These are phyloP conservation scores for Mycena crocata DNA, from an alignment of 768 basidiomycete species.

Conservation along the genomic window DNA sequence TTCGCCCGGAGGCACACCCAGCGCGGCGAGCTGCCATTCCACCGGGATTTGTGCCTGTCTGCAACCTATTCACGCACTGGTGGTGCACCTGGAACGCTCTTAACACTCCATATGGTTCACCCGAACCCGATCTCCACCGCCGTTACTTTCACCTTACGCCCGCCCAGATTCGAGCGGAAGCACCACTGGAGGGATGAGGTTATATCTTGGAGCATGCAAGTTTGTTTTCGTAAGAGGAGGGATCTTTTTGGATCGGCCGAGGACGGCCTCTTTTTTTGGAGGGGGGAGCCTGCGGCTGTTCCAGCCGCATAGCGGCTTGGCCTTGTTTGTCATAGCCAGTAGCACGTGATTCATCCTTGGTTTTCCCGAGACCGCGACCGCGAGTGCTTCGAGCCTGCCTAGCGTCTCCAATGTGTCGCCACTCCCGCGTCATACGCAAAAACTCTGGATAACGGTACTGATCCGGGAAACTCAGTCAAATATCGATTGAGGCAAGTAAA, in stretches of 20 bases:
- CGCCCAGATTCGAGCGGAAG: neutral
- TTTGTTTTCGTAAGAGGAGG: neutral
- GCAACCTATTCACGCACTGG: conserved; percentile 9
- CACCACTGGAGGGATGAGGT: neutral
- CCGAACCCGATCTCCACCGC: neutral
- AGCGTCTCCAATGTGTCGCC: no score
- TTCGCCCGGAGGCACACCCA: neutral
- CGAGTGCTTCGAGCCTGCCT: no score
- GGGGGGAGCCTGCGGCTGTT: neutral
- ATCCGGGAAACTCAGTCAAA: no score
- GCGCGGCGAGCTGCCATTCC: neutral
- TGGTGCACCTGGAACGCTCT: neutral
- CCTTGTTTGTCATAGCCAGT: neutral
- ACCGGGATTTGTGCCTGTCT: neutral
- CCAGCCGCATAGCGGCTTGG: neutral
- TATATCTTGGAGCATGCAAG: neutral
- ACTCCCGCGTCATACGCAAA: no score
- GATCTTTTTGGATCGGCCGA: conserved; percentile 15
- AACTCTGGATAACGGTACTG: no score
- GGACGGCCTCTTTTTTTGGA: conserved; percentile 13
- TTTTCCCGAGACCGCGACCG: no score
- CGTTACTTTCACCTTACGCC: neutral
- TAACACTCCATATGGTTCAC: neutral
- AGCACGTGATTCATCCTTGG: neutral
- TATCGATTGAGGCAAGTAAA: no score